Conservation (phyloP, 345 rosid genomes). For the Geranium brycei region DNA sequence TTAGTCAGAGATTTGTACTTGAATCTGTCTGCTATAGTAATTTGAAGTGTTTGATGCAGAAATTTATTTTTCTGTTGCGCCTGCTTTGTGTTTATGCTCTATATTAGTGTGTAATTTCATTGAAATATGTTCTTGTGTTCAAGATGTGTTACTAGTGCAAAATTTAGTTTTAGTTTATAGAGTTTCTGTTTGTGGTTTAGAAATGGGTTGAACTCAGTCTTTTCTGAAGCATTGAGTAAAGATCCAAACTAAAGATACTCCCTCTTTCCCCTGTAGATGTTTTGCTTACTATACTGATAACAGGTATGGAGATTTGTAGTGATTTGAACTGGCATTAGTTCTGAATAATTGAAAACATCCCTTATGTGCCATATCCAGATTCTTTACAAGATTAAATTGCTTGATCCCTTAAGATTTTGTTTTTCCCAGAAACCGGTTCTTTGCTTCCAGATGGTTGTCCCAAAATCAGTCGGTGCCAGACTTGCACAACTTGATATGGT, state of each 20-base stretch:
- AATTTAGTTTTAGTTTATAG: background rate
- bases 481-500: background rate
- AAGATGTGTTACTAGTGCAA: background rate
- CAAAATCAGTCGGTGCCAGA: background rate
- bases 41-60: background rate
- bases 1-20: background rate
- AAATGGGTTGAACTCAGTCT: background rate
- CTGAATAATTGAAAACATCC: too few species aligned
- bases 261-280: background rate
- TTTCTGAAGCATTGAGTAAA: too few species aligned
- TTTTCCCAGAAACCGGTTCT: background rate
- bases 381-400: background rate
- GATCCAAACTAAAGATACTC: background rate
- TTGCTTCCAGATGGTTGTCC: background rate
- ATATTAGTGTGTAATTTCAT: too few species aligned
- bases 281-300: background rate
- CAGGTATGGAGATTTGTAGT: background rate
- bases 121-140: background rate
- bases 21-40: background rate
- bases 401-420: too few species aligned
- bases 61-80: background rate
- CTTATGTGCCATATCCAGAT: too few species aligned
- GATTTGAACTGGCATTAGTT: background rate
- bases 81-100: background rate
- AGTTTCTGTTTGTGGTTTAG: background rate